phyloP scores from a whole-genome alignment of 2,329 filamentous ascomycete genomes.

The Beauveria sp. region DNA sequence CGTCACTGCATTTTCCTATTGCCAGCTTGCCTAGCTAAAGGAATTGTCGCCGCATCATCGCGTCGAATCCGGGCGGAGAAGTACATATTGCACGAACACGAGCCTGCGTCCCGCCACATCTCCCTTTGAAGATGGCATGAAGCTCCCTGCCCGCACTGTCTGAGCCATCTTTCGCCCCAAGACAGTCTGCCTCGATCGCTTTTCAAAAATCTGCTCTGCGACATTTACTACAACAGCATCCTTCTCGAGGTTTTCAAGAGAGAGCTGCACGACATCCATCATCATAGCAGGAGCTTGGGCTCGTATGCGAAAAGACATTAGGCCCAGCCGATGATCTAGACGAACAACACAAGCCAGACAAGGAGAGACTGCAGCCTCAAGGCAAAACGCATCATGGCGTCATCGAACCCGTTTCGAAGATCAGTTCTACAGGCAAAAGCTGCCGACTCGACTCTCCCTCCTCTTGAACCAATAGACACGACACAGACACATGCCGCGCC shows the following conservation, averaged over 20 bases:
- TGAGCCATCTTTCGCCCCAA: not conserved
- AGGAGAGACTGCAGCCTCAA: not conserved
- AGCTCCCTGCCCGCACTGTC: not conserved
- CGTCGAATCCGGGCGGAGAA: not conserved
- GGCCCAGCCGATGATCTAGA: constrained; percentile 2
- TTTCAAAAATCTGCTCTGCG: constrained; percentile 14
- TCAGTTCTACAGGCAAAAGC: constrained; percentile 23
- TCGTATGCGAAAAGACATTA: not conserved
- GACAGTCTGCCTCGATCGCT: not conserved
- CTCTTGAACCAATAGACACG: constrained; percentile 24
- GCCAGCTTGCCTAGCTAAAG: not conserved
- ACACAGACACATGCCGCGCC: constrained; percentile 18
- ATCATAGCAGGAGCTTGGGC: not conserved
- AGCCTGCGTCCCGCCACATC: not conserved
- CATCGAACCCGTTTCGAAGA: constrained; percentile 46
- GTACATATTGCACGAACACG: not conserved
- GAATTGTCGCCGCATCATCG: not conserved
- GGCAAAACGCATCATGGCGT: constrained; percentile 21
- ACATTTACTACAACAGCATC: not conserved
- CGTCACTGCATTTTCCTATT: not conserved
- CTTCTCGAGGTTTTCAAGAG: not conserved
- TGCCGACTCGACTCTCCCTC: constrained; percentile 17
- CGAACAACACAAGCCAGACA: not conserved
- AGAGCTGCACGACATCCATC: not conserved
- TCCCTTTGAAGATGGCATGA: constrained; percentile 3